These are phyloP conservation scores for Ramaria rubella DNA, from an alignment of 768 basidiomycete species.

Conservation along the genomic window DNA sequence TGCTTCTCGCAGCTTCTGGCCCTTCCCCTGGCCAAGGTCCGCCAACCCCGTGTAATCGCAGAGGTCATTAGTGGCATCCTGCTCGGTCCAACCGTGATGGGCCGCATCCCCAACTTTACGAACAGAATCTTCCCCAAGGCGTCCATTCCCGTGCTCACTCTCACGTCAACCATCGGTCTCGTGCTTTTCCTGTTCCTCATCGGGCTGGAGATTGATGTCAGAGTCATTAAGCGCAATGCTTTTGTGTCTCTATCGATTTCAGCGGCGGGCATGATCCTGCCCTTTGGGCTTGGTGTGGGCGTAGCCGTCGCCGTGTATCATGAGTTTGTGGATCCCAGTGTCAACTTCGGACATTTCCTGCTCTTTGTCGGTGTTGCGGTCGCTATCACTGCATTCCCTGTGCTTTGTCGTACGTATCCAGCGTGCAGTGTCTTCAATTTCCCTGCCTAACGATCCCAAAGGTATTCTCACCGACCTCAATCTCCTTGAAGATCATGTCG, in stretches of 20 bases:
- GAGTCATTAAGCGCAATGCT: slow-evolving; percentile 59
- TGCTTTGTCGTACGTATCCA: slow-evolving; percentile 52
- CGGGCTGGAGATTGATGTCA: slow-evolving; percentile 76
- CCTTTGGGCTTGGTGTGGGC: slow-evolving; percentile 76
- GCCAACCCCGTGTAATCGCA: slow-evolving; percentile 89
- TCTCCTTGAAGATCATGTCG: slow-evolving; percentile 80
- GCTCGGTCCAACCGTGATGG: slow-evolving; percentile 49
- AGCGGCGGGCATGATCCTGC: slow-evolving; percentile 61
- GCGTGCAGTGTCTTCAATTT: background rate
- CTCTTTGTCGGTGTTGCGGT: slow-evolving; percentile 82
- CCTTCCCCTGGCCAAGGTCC: slow-evolving; percentile 55
- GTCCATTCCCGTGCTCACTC: slow-evolving; percentile 52
- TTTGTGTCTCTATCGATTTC: slow-evolving; percentile 54
- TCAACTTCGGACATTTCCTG: slow-evolving; percentile 75
- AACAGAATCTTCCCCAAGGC: slow-evolving; percentile 30
- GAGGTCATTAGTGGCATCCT: slow-evolving; percentile 90
- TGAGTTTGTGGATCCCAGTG: slow-evolving; percentile 48
- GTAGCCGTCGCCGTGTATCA: slow-evolving; percentile 68
- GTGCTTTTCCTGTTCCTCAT: slow-evolving; percentile 78
- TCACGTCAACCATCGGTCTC: slow-evolving; percentile 72
- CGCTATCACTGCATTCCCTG: slow-evolving; percentile 77
- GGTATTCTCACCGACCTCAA: slow-evolving; percentile 74
- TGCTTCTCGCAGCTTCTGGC: slow-evolving; percentile 69
- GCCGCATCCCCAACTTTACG: slow-evolving; percentile 69
- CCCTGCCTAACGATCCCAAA: slow-evolving; percentile 22